These are phyloP conservation scores for Geum urbanum DNA, from an alignment of 306 rosid genomes.

Conservation along the genomic window DNA sequence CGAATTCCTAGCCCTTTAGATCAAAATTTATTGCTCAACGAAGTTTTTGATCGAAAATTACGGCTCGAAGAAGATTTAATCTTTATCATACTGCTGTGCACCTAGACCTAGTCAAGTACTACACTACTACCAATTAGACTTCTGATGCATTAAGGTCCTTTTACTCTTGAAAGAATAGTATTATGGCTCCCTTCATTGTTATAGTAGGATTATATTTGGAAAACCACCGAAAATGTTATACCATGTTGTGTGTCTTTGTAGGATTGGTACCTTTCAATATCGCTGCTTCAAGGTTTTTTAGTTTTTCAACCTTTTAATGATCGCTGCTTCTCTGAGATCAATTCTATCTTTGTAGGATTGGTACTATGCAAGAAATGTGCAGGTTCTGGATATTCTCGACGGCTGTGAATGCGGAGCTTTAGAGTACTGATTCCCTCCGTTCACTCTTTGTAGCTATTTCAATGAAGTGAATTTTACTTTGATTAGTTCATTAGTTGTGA, in stretches of 20 bases:
- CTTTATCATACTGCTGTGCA: neutral
- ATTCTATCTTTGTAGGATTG: slow-evolving; percentile 53
- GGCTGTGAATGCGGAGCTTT: slow-evolving; percentile 45
- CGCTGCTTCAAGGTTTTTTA: neutral
- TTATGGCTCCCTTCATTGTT: neutral
- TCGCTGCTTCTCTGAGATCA: slow-evolving; percentile 16
- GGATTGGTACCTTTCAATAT: neutral
- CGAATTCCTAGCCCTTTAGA: neutral
- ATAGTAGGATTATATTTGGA: neutral
- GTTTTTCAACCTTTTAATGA: neutral
- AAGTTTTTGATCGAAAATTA: neutral
- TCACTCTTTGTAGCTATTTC: neutral
- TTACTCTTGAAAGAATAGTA: neutral
- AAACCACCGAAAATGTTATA: neutral
- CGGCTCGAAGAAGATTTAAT: neutral
- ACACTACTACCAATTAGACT: too few species aligned
- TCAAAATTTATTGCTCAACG: neutral
- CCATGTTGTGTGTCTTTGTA: neutral
- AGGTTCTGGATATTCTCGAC: slow-evolving; percentile 94
- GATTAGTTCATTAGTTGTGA: too few species aligned
- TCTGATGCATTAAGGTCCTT: neutral
- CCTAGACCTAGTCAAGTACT: neutral
- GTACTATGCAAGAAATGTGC: slow-evolving; percentile 93
- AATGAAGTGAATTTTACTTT: neutral
- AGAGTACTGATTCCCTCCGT: neutral